A percentile compares a stretch with the other conserved stretches of the same genome.
Evolutionary conservation across 805 yeast genomes (phyloP).

Genomic region (Lipomyces starkeyi): DNA sequence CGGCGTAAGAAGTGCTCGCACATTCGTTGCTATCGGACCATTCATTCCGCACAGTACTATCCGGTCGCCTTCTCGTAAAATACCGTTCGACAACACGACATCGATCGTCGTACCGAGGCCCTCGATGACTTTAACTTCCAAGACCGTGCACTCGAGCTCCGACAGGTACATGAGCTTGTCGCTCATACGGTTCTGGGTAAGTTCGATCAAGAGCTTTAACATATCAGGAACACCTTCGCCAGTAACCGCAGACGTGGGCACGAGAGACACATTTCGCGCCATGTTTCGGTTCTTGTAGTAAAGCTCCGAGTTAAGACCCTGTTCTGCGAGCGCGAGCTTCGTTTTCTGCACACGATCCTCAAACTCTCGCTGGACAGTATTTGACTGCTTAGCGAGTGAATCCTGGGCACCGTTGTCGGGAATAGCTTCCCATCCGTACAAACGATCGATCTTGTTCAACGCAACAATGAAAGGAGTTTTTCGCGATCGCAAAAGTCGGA

Average conservation of each 20-base stretch:
- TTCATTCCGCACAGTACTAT: constrained; percentile 96
- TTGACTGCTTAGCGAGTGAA: constrained; percentile 79
- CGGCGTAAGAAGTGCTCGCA: constrained; percentile 95
- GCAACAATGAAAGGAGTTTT: constrained; percentile 99
- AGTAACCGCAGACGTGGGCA: constrained; percentile 98
- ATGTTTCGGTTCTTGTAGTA: constrained; percentile 94
- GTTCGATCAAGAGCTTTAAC: constrained; percentile 90
- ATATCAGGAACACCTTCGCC: constrained; percentile 99
- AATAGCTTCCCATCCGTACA: constrained; percentile 88
- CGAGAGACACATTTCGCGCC: constrained; percentile 91
- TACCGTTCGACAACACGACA: constrained; percentile 96
- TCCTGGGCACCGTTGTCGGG: constrained; percentile 97
- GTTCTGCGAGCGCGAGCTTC: constrained; percentile 91
- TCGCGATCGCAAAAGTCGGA: constrained; percentile 88
- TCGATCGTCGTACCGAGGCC: constrained; percentile 99
- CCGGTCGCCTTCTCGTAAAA: constrained; percentile 91
- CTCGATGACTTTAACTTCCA: constrained; percentile 97
- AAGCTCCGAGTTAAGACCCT: constrained; percentile 96
- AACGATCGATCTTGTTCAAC: constrained; percentile 94
- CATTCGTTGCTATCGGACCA: constrained; percentile 96
- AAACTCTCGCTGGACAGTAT: constrained; percentile 90
- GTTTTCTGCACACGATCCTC: constrained; percentile 84
- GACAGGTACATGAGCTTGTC: constrained; percentile 96
- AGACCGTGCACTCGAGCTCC: constrained; percentile 90
- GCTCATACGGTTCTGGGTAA: constrained; percentile 98